These are phyloP conservation scores for Fistulinella cinereoalba DNA, from an alignment of 1,284 basidiomycete species.

Conservation along the genomic window DNA sequence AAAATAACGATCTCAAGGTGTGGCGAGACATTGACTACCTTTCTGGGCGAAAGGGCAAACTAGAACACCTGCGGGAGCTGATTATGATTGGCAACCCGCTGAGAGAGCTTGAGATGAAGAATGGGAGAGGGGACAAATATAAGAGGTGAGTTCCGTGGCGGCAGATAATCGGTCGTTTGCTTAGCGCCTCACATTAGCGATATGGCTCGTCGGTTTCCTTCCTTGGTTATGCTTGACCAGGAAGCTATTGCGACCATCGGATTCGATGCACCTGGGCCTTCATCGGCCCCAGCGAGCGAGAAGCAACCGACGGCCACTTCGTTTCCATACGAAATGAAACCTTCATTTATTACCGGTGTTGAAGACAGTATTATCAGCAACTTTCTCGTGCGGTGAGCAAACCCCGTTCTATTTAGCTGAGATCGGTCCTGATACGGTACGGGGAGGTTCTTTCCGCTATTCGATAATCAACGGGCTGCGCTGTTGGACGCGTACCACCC, in stretches of 20 bases:
- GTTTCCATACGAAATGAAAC: conserved; percentile 72
- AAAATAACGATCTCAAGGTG: conserved; percentile 64
- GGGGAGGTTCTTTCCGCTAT: conserved; percentile 77
- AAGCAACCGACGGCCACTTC: conserved; percentile 52
- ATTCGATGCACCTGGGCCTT: conserved; percentile 60
- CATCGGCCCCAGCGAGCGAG: conserved; percentile 38
- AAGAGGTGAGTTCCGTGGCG: conserved; percentile 51
- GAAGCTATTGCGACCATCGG: conserved; percentile 71
- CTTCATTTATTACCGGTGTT: conserved; percentile 75
- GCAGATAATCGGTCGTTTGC: conserved; percentile 4
- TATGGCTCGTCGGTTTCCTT: conserved; percentile 65
- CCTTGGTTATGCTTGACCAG: conserved; percentile 71
- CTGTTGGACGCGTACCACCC: conserved; percentile 79
- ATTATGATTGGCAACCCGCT: conserved; percentile 81
- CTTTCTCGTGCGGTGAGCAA: conserved; percentile 71
- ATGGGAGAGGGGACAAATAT: conserved; percentile 56
- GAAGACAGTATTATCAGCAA: conserved; percentile 64
- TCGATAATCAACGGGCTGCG: conserved; percentile 72
- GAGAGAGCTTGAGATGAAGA: conserved; percentile 58
- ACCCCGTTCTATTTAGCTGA: background rate
- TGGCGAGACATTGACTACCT: conserved; percentile 70
- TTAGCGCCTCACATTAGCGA: conserved; percentile 48
- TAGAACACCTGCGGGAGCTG: conserved; percentile 69
- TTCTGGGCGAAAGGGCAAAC: conserved; percentile 55
- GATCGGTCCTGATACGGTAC: conserved; percentile 9